phyloP scores from a whole-genome alignment of 805 yeast species.

The Candida hungchunana region DNA sequence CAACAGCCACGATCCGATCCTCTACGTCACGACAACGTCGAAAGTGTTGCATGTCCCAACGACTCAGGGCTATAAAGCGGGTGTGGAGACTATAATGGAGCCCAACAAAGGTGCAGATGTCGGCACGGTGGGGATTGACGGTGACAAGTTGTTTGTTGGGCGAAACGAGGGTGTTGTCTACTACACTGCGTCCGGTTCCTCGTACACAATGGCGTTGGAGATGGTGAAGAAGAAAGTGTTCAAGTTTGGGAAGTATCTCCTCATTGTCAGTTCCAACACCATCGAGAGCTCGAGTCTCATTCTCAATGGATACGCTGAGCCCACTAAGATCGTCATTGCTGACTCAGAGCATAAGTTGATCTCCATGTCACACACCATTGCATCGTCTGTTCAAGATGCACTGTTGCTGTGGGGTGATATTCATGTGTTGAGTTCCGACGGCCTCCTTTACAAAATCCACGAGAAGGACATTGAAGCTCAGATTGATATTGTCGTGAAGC shows the following conservation, averaged over 20 bases:
- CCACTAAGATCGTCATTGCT: conserved; percentile 59
- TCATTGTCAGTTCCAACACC: conserved; percentile 51
- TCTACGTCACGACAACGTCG: conserved; percentile 74
- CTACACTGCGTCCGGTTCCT: conserved; percentile 53
- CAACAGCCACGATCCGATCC: conserved; percentile 39
- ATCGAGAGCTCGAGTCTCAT: conserved; percentile 30
- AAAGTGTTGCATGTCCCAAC: conserved; percentile 70
- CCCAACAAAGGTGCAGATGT: conserved; percentile 41
- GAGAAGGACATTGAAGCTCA: conserved; percentile 68
- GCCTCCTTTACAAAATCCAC: conserved; percentile 60
- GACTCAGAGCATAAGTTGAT: conserved; percentile 69
- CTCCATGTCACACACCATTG: conserved; percentile 64
- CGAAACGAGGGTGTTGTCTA: conserved; percentile 58
- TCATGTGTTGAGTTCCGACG: conserved; percentile 68
- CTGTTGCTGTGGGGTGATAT: conserved; percentile 54
- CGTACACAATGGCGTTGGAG: conserved; percentile 52
- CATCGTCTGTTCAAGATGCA: conserved; percentile 57
- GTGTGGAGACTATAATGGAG: conserved; percentile 48
- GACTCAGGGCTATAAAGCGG: conserved; percentile 71
- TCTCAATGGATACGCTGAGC: conserved; percentile 30
- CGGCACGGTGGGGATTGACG: conserved; percentile 36
- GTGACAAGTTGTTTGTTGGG: conserved; percentile 59
- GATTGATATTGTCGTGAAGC: conserved; percentile 59
- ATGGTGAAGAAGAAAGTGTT: conserved; percentile 50
- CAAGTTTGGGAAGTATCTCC: conserved; percentile 50